Evolutionary conservation across 2,329 filamentous ascomycete species (phyloP).

Genomic region (Chaetothyriales sp.): DNA sequence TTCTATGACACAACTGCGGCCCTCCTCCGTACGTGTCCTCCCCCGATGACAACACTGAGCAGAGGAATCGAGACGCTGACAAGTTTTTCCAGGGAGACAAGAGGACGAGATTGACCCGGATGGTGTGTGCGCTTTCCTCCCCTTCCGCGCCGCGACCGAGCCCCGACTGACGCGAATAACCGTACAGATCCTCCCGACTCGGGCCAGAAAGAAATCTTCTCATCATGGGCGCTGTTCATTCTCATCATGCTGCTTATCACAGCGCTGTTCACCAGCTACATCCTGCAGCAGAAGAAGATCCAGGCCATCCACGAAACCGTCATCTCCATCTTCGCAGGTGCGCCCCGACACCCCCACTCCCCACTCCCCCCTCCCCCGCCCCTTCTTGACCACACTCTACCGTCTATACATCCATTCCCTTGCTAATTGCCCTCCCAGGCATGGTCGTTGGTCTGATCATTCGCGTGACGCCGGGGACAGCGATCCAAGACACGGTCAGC

Average conservation of each 20-base stretch:
- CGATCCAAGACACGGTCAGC: constrained; percentile 77
- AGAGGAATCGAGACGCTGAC: not conserved
- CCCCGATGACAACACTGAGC: not conserved
- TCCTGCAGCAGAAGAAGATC: constrained; percentile 89
- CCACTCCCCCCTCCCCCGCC: too few species aligned
- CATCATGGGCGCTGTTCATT: constrained; percentile 96
- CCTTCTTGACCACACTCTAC: too few species aligned
- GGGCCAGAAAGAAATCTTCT: constrained; percentile 81
- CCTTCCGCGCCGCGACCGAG: not conserved
- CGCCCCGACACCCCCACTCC: constrained; percentile 5
- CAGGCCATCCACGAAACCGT: constrained; percentile 97
- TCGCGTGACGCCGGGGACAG: constrained; percentile 62
- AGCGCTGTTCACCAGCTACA: constrained; percentile 93
- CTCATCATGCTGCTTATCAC: constrained; percentile 85
- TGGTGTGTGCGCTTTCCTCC: constrained; percentile 3
- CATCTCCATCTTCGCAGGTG: constrained; percentile 92
- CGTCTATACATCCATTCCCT: not conserved
- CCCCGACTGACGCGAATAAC: constrained; percentile 2
- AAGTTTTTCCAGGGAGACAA: constrained; percentile 6
- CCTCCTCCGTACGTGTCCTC: not conserved
- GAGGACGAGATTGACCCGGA: constrained; percentile 13
- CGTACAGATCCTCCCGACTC: constrained; percentile 52
- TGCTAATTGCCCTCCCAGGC: constrained; percentile 36
- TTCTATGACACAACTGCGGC: not conserved
- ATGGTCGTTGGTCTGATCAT: constrained; percentile 91